Percentiles rank a stretch among this genome's conserved stretches.
phyloP scores from a whole-genome alignment of 2,329 filamentous ascomycete species.

The Magnaporthiopsis poae region DNA sequence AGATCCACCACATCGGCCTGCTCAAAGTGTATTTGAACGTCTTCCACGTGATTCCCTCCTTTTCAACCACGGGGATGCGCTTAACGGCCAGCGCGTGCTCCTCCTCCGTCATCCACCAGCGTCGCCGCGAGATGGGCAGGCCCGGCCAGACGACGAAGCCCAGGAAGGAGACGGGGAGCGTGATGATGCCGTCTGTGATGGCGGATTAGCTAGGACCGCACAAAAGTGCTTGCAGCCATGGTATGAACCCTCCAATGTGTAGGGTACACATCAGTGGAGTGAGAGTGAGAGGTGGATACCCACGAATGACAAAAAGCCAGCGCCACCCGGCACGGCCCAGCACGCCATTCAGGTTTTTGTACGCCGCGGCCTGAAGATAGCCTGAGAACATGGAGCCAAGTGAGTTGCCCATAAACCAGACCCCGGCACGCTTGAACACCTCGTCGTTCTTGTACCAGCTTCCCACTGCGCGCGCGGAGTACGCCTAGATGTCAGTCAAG shows the following conservation, averaged over 20 bases:
- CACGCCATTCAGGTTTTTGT: slow-evolving; percentile 37
- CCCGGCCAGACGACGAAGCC: slow-evolving; percentile 42
- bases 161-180: slow-evolving; percentile 39
- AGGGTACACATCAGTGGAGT: neutral
- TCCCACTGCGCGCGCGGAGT: neutral
- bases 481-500: neutral
- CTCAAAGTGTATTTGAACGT: slow-evolving; percentile 15
- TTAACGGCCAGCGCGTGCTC: slow-evolving; percentile 25
- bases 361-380: slow-evolving; percentile 40
- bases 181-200: slow-evolving; percentile 12
- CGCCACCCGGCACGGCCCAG: slow-evolving; percentile 35
- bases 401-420: slow-evolving; percentile 17
- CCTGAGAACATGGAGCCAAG: slow-evolving; percentile 34
- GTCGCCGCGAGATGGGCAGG: slow-evolving; percentile 30
- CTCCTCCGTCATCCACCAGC: slow-evolving; percentile 25
- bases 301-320: slow-evolving; percentile 39
- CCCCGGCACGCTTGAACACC: slow-evolving; percentile 12
- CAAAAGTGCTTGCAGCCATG: neutral
- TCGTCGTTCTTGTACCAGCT: slow-evolving; percentile 16
- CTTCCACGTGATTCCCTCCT: slow-evolving; percentile 5
- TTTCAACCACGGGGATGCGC: slow-evolving; percentile 17
- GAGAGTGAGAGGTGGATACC: neutral
- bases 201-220: neutral
- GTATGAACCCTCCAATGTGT: neutral
- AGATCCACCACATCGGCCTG: slow-evolving; percentile 7